Base-by-base conservation (phyloP, 2,329 filamentous ascomycete species). In the Colletotrichum chrysophilum region DNA sequence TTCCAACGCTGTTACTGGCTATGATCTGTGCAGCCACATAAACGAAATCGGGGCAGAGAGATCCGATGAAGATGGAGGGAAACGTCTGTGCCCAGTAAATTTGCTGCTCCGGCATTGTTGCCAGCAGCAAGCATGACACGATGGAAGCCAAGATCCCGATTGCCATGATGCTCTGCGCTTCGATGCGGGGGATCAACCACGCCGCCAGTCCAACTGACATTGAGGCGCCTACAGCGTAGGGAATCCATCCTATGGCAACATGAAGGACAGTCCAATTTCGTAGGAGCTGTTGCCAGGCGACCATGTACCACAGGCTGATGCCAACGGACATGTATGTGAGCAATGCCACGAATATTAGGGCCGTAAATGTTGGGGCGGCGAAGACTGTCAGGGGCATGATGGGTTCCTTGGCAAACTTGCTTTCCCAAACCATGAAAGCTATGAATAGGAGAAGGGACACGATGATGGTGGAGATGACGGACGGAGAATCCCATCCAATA, bases 21-120 rank as follows among this genome's bases (percentile, higher is more conserved):
- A 91, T 89, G 6, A 91, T 88, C 74, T 90, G 88, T 0, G 88
- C 88, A 0, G 87, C 87, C 0, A 88, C 86, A 69, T 86, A 89
- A 7, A 89, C 84, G 4, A 90, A 85, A 74, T 91, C 89, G 0
- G 88, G 87, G 34, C 86, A 88, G 80, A 88, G 86, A 0, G 88
- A 48, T 13, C 43, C 43, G n/a, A 48, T 21, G 7, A 48, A 48
- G 43, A 48, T 48, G n/a, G 43, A 48, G 10, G 43, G 43, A 48
- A 48, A 48, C 1, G 43, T 48, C 43, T 48, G 43, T 21, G 43
- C 43, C 43, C 43, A 48, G 10, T 48, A 48, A 3, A 48, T 7
- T 48, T 48, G 18, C n/a, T 48, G 43, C 43, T 48, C 43, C n/a
- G 43, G 43, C 43, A 48, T 48, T 48, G 43, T 48, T 21, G 43